A percentile compares a stretch with the other conserved stretches of the same genome.
Evolutionary conservation across 2,329 filamentous ascomycete genomes (phyloP).

Genomic region (Diaporthe amygdali): DNA sequence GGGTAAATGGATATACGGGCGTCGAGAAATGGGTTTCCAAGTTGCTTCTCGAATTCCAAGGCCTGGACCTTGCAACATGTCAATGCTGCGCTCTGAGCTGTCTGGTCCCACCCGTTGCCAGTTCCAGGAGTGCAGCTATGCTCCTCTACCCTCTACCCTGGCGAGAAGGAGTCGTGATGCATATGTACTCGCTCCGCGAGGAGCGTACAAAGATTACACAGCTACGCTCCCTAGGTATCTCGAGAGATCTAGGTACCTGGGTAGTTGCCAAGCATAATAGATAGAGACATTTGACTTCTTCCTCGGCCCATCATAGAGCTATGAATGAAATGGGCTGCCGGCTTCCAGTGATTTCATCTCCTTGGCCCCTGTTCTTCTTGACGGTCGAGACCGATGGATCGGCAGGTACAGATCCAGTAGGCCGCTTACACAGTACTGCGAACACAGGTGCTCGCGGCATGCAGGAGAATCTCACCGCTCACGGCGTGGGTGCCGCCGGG

Average conservation of each 20-base stretch:
- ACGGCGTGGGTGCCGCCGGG: neutral
- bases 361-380: neutral
- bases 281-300: too few relatives aligned
- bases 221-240: neutral
- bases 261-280: neutral
- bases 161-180: neutral
- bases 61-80: neutral
- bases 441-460: neutral
- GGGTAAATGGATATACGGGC: slow-evolving; percentile 1
- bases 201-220: neutral
- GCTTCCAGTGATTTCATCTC: neutral
- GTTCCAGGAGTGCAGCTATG: neutral
- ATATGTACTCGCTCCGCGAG: neutral
- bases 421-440: slow-evolving; percentile 1
- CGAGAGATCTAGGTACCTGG: too few relatives aligned
- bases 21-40: neutral
- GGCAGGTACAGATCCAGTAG: slow-evolving; percentile 13
- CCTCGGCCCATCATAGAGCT: neutral
- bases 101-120: neutral
- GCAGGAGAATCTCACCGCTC: neutral
- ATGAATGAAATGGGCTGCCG: neutral
- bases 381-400: slow-evolving; percentile 21
- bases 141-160: neutral
- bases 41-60: slow-evolving; percentile 1
- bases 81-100: neutral